Evolutionary conservation across 495 filamentous ascomycete genomes (phyloP), one percentile per base, ranked within the genome.

Genomic region (Cladorrhinum samala): DNA sequence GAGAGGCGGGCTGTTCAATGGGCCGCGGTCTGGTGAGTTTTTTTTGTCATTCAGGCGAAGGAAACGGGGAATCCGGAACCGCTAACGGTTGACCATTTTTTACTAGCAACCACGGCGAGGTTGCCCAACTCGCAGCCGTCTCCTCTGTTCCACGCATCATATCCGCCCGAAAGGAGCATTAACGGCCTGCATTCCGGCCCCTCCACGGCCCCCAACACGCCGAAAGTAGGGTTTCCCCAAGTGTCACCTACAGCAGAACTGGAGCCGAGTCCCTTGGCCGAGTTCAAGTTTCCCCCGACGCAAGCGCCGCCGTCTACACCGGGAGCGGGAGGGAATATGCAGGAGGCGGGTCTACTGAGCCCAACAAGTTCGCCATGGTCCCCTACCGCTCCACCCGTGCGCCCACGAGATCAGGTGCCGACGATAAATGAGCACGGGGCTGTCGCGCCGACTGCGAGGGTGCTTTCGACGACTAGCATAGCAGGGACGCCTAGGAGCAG

Each of bases 401-500:
- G 73, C 23, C 50, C 64, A 9, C 71, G 57, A 46, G 74, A 72
- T 24, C 57, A 54, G 4, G 72, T 75, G 46, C 72, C 71, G 19
- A 72, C 59, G 14, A 74, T 75, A 39, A 72, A 77, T 9, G 77
- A 82, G 38, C 80, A 84, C 36, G 63, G 81, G 40, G 73, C n/a
- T n/a, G n/a, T 78, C 16, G 79, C 81, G 17, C 70, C 85, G n/a
- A 61, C 70, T 24, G 79, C 89, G 14, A 77, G 85, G 45, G 80
- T 94, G 19, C 72, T 94, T 37, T 88, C 90, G 20, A 81, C 83
- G 23, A 81, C 83, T 20, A 92, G 87, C 55, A 73, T 79, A 58
- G 71, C 69, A 33, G 75, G 84, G 49, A 84, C 88, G 42, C 86
- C 88, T 20, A 74, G 94, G 62, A 96, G 89, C 60, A 97, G 94